phyloP scores from a whole-genome alignment of 352 stramenopile species.

The Globisporangium paroecandrum region DNA sequence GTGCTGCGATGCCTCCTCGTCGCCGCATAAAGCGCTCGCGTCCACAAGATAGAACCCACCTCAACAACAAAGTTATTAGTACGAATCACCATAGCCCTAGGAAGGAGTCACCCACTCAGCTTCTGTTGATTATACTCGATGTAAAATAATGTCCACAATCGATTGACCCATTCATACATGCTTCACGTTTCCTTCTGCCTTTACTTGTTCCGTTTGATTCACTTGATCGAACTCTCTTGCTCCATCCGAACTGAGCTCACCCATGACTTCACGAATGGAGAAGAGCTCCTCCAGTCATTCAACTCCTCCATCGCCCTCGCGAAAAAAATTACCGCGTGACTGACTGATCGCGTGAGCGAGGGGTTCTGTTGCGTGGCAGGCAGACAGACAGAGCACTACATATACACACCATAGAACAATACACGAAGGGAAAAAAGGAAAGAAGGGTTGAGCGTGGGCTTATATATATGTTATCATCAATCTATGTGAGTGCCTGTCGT shows the following conservation, averaged over 20 bases:
- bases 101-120: background rate
- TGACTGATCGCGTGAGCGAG: background rate
- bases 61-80: slow-evolving; percentile 7
- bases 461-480: slow-evolving; percentile 10
- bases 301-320: background rate
- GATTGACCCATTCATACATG: slow-evolving; percentile 12
- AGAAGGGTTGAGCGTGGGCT: background rate
- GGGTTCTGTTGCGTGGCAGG: background rate
- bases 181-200: background rate
- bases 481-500: slow-evolving; percentile 2
- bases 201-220: background rate
- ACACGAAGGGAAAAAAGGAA: background rate
- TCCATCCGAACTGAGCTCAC: background rate
- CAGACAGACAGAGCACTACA: background rate
- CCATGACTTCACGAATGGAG: background rate
- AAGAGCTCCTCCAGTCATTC: background rate
- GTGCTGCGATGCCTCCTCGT: slow-evolving; percentile 52
- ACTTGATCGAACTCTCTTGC: background rate
- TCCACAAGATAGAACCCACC: slow-evolving; percentile 15
- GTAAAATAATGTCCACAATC: slow-evolving; percentile 22
- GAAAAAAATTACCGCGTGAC: background rate
- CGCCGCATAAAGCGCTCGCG: slow-evolving; percentile 18
- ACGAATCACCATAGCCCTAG: slow-evolving; percentile 9
- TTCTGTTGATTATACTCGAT: slow-evolving; percentile 21
- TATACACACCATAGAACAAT: background rate